These are phyloP conservation scores for Tetradesmus lagerheimii DNA, from an alignment of 139 green algal genomes.

Conservation along the genomic window DNA sequence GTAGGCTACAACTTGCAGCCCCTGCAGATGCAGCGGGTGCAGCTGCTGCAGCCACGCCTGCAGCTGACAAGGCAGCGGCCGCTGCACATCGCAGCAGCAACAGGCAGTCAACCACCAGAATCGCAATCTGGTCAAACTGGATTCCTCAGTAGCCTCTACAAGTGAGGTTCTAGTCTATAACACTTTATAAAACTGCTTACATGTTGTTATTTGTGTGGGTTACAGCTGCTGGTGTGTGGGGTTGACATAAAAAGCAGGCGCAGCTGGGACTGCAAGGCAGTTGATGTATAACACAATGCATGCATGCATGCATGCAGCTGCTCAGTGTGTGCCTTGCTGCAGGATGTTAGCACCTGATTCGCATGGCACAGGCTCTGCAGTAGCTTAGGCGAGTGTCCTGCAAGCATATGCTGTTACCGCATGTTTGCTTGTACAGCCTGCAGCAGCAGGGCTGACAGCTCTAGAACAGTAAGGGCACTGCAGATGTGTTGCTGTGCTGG, in stretches of 20 bases:
- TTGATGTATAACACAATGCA: background rate
- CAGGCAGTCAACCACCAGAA: background rate
- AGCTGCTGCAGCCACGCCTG: background rate
- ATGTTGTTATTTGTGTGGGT: no score
- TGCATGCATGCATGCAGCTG: background rate
- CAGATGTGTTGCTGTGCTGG: background rate
- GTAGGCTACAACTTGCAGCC: background rate
- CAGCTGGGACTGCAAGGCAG: no score
- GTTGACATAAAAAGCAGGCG: background rate
- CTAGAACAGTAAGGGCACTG: background rate
- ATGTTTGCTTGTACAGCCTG: no score
- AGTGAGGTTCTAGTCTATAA: slow-evolving; percentile 50
- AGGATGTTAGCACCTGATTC: no score
- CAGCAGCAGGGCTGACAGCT: no score
- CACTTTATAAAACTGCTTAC: no score
- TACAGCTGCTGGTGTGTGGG: no score
- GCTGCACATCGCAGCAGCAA: background rate
- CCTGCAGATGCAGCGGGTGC: background rate
- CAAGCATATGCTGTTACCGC: background rate
- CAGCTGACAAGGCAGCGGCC: background rate
- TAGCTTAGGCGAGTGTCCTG: background rate
- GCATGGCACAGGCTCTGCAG: no score
- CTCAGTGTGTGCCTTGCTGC: no score
- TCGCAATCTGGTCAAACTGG: background rate
- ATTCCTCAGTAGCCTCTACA: slow-evolving; percentile 51